Percentiles rank a stretch among this genome's conserved stretches.
Evolutionary conservation across 129 eudicot species (phyloP).

Genomic region (Flaveria bidentis): DNA sequence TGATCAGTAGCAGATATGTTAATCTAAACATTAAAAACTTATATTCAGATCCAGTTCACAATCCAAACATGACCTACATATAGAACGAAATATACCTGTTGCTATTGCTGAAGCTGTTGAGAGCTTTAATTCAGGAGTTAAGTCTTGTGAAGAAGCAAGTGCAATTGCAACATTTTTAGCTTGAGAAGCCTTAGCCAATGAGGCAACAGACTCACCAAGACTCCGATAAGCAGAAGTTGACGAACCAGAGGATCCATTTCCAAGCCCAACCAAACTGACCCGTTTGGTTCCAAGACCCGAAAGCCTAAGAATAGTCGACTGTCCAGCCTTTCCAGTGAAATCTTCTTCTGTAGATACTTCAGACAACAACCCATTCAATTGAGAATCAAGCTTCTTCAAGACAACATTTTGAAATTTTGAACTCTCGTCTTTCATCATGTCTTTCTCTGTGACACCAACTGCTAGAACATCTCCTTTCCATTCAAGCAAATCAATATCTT

Average conservation of each 20-base stretch:
- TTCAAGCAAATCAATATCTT: slow-evolving; percentile 76
- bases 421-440: slow-evolving; percentile 70
- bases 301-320: slow-evolving; percentile 73
- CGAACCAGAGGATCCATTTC: slow-evolving; percentile 46
- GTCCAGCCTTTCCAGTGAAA: slow-evolving; percentile 90
- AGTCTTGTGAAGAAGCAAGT: slow-evolving; percentile 75
- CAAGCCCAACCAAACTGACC: slow-evolving; percentile 80
- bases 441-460: slow-evolving; percentile 87
- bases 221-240: slow-evolving; percentile 47
- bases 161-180: slow-evolving; percentile 78
- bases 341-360: slow-evolving; percentile 87
- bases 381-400: slow-evolving; percentile 64
- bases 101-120: slow-evolving; percentile 77
- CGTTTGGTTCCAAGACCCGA: slow-evolving; percentile 83
- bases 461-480: slow-evolving; percentile 99
- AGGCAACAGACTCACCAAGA: slow-evolving; percentile 92
- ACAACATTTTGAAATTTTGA: slow-evolving; percentile 66
- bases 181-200: slow-evolving; percentile 82
- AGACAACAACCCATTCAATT: slow-evolving; percentile 71
- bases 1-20: neutral
- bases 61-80: neutral
- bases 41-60: neutral
- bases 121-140: slow-evolving; percentile 64
- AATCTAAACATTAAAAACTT: neutral
- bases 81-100: slow-evolving; percentile 48